These are phyloP conservation scores for Candida chilensis DNA, from an alignment of 805 yeast species.

Conservation along the genomic window DNA sequence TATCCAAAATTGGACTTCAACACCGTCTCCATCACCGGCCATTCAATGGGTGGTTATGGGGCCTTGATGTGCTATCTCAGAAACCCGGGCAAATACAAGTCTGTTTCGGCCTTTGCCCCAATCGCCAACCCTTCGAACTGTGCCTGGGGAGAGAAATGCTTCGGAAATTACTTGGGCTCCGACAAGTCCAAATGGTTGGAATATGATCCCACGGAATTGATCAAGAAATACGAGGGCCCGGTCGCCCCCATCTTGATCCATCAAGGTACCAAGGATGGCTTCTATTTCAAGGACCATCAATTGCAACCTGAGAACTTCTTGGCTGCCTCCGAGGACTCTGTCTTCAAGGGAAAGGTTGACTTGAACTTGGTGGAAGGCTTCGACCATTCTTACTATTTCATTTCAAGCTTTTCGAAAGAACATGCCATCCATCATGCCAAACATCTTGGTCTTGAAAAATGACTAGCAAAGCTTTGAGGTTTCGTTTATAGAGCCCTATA, in stretches of 20 bases:
- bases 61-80: slow-evolving; percentile 62
- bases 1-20: slow-evolving; percentile 48
- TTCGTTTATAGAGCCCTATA: too few species aligned
- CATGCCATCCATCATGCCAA: slow-evolving; percentile 88
- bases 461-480: too few species aligned
- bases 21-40: slow-evolving; percentile 79
- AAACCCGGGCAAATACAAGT: slow-evolving; percentile 64
- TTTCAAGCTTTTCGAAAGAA: slow-evolving; percentile 67
- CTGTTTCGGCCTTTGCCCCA: slow-evolving; percentile 89
- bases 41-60: slow-evolving; percentile 98
- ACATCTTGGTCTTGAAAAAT: slow-evolving; percentile 38
- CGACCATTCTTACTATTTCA: slow-evolving; percentile 87
- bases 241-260: slow-evolving; percentile 66
- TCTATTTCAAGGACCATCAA: slow-evolving; percentile 49
- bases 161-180: slow-evolving; percentile 66
- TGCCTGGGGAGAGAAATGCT: slow-evolving; percentile 88
- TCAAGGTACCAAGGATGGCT: slow-evolving; percentile 74
- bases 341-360: slow-evolving; percentile 51
- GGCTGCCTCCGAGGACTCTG: slow-evolving; percentile 47
- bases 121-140: slow-evolving; percentile 69
- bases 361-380: slow-evolving; percentile 67
- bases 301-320: slow-evolving; percentile 69
- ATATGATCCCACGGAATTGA: slow-evolving; percentile 80
- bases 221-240: slow-evolving; percentile 47
- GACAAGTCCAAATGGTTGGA: slow-evolving; percentile 54